Evolutionary conservation across 768 basidiomycete species (phyloP), one percentile per base, ranked within the genome.

Genomic region (Russula sp.): DNA sequence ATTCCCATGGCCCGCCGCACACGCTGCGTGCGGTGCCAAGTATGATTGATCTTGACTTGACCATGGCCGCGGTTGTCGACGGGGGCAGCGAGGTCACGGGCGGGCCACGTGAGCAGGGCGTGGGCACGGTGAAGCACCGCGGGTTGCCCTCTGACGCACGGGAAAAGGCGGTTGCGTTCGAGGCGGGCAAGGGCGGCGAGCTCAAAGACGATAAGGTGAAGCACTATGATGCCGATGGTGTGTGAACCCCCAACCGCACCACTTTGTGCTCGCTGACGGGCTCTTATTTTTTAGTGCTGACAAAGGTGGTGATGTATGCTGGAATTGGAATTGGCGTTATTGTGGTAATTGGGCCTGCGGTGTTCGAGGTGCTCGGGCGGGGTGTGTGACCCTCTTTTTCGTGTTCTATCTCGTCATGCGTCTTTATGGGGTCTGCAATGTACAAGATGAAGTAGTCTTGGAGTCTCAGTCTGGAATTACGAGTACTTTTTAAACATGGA

Each of bases 201-300:
- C 71, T 16, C 2, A 51, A 73, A 18, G 67, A 66, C 44, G 78
- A 76, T 49, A 76, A 76, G 54, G 78, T 85, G 48, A 89, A 85
- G 61, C 90, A 89, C 75, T 91, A 92, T 68, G 92, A 93, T 75
- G 91, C 88, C 14, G 90, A 91, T 74, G 91, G 91, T 91, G 60
- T 66, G 84, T 77, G 42, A 48, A 32, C 27, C 55, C 51, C 11
- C 31, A 27, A 27, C 22, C 22, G 1, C 22, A 27, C 22, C 22
- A 27, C 22, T 27, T 27, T 27, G 22, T 27, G 22, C 22, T n/a
- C 34, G 35, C 53, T n/a, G 22, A 8, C 27, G 6, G 47, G 59
- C 71, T 37, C 64, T 27, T 27, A 37, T 35, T 20, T 1, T 35
- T 20, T 44, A 27, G 22, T 27, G 22, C 22, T 27, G 22, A 27